These are phyloP conservation scores for Penicillium sp. DNA, from an alignment of 2,329 filamentous ascomycete genomes.

Conservation along the genomic window DNA sequence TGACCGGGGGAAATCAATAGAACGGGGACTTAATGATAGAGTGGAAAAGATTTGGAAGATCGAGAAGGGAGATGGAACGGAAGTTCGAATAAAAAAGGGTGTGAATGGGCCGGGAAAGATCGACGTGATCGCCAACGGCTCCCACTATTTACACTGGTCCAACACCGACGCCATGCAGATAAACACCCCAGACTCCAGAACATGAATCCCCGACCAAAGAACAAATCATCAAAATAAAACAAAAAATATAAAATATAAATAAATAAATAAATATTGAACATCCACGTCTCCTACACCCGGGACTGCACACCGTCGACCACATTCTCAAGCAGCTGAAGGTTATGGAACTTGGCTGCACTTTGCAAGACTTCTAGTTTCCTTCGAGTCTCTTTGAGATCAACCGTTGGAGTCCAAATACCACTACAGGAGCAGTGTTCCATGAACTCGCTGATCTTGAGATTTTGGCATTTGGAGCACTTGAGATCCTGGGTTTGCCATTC, in stretches of 20 bases:
- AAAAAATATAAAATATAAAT: neutral
- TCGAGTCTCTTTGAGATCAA: constrained; percentile 66
- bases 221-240: constrained; percentile 1
- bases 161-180: constrained; percentile 10
- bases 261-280: neutral
- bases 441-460: constrained; percentile 81
- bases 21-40: neutral
- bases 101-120: constrained; percentile 7
- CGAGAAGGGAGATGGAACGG: neutral
- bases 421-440: constrained; percentile 96
- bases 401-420: constrained; percentile 75
- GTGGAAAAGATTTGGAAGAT: neutral
- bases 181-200: constrained; percentile 8
- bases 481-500: constrained; percentile 90
- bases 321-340: constrained; percentile 74
- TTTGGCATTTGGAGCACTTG: constrained; percentile 71
- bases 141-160: constrained; percentile 10
- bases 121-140: constrained; percentile 17
- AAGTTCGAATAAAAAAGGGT: neutral
- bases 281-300: constrained; percentile 34
- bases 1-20: neutral
- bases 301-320: constrained; percentile 68
- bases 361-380: constrained; percentile 68
- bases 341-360: constrained; percentile 76
- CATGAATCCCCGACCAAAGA: constrained; percentile 1